Evolutionary conservation across 2,329 filamentous ascomycete species (phyloP).

Genomic region (Alternaria ethzedia): DNA sequence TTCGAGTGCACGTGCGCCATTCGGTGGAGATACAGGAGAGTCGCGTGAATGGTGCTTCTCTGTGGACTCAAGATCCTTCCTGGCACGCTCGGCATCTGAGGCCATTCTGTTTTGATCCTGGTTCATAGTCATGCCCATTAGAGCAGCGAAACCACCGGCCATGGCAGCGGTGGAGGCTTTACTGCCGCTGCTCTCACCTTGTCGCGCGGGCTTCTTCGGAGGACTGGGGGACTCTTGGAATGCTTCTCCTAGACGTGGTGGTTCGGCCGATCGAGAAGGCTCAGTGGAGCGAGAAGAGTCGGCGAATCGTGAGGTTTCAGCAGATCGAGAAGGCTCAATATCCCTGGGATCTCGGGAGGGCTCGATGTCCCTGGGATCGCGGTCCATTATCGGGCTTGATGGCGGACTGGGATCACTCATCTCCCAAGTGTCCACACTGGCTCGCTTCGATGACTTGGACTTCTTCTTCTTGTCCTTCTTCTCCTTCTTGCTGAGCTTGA

Average conservation of each 20-base stretch:
- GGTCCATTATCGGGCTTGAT: slow-evolving; percentile 37
- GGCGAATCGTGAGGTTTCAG: not conserved
- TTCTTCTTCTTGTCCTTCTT: slow-evolving; percentile 44
- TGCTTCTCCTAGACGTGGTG: not conserved
- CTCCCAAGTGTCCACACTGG: slow-evolving; percentile 39
- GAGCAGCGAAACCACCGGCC: slow-evolving; percentile 42
- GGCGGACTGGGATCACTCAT: slow-evolving; percentile 33
- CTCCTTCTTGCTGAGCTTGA: slow-evolving; percentile 5
- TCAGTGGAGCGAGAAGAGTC: not conserved
- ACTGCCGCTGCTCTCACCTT: slow-evolving; percentile 20
- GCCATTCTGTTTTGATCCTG: slow-evolving; percentile 44
- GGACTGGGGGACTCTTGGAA: slow-evolving; percentile 2
- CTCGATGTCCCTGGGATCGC: slow-evolving; percentile 32
- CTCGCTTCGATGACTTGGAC: slow-evolving; percentile 40
- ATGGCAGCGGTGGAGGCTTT: slow-evolving; percentile 31
- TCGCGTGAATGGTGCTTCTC: slow-evolving; percentile 21
- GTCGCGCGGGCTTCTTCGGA: slow-evolving; percentile 11
- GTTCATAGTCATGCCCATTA: slow-evolving; percentile 39
- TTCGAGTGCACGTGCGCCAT: slow-evolving; percentile 22
- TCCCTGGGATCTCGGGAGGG: not conserved
- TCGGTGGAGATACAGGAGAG: slow-evolving; percentile 20
- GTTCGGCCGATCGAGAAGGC: not conserved
- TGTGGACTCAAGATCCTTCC: slow-evolving; percentile 33
- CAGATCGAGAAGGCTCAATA: slow-evolving; percentile 1
- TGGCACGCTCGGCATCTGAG: slow-evolving; percentile 36